Percentiles rank a stretch among this genome's conserved stretches.
phyloP scores from a whole-genome alignment of 352 stramenopile genomes.

The Aphanomyces astaci region DNA sequence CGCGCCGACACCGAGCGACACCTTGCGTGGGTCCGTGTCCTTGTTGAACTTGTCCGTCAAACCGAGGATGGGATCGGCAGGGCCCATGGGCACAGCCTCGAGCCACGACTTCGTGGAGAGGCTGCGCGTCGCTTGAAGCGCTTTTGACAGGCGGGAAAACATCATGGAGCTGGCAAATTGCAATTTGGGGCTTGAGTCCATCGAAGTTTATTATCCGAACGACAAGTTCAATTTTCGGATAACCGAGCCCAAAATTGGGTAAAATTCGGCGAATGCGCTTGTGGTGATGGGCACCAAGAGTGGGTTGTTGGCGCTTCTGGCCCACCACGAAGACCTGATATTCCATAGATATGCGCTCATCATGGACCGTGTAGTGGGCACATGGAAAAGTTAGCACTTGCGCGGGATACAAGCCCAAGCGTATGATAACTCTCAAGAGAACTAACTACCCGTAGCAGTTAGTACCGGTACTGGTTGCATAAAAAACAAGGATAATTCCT shows the following conservation, averaged over 20 bases:
- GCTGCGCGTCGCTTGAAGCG: background rate
- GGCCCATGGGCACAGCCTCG: slow-evolving; percentile 87
- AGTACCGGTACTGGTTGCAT: too few species aligned
- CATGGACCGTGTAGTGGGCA: too few species aligned
- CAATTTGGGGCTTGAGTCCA: background rate
- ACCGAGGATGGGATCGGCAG: slow-evolving; percentile 94
- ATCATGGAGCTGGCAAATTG: background rate
- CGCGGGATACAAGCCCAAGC: too few species aligned
- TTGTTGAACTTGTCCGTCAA: slow-evolving; percentile 90
- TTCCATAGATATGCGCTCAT: background rate
- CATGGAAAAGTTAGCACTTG: too few species aligned
- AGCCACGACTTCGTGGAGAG: slow-evolving; percentile 47
- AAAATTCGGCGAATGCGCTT: slow-evolving; percentile 8
- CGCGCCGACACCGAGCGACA: slow-evolving; percentile 97
- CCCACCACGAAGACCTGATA: too few species aligned
- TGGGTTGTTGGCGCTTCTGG: background rate
- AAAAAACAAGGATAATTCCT: background rate
- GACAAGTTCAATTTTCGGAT: background rate
- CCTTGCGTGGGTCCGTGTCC: slow-evolving; percentile 90
- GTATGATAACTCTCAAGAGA: too few species aligned
- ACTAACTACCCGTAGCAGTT: too few species aligned
- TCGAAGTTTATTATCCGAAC: background rate
- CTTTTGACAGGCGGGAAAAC: background rate
- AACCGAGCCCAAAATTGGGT: background rate
- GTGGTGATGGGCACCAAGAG: background rate